Percentiles rank a stretch among this genome's conserved stretches.
phyloP scores from a whole-genome alignment of 2,329 filamentous ascomycete species.

The Trichoderma atroviride region DNA sequence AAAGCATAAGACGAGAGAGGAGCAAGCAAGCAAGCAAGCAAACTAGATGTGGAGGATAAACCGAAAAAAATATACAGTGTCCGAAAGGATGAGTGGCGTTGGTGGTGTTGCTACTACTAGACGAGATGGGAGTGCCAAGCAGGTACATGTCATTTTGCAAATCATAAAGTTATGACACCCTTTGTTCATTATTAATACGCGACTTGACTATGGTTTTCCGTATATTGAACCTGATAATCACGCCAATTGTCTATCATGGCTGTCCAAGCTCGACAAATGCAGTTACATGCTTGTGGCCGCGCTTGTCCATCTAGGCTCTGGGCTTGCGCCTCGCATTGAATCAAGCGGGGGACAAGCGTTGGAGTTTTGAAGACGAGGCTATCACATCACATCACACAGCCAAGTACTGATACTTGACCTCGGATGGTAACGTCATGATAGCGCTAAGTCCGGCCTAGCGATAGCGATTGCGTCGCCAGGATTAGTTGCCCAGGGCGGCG shows the following conservation, averaged over 20 bases:
- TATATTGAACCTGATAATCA: background rate
- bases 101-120: background rate
- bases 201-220: background rate
- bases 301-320: background rate
- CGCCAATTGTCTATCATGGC: background rate
- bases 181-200: background rate
- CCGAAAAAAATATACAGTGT: background rate
- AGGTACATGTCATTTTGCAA: background rate
- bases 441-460: slow-evolving; percentile 24
- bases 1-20: background rate
- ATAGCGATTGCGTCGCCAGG: background rate
- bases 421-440: slow-evolving; percentile 23
- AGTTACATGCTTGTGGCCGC: background rate
- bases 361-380: background rate
- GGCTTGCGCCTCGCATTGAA: slow-evolving; percentile 1
- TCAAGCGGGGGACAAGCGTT: background rate
- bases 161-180: background rate
- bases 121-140: background rate
- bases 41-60: background rate
- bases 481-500: background rate
- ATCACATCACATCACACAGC: background rate
- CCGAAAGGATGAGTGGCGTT: slow-evolving; percentile 9
- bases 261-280: background rate
- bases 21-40: background rate
- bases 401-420: slow-evolving; percentile 1